These are phyloP conservation scores for Seiridium unicorne DNA, from an alignment of 2,329 filamentous ascomycete genomes.

Conservation along the genomic window DNA sequence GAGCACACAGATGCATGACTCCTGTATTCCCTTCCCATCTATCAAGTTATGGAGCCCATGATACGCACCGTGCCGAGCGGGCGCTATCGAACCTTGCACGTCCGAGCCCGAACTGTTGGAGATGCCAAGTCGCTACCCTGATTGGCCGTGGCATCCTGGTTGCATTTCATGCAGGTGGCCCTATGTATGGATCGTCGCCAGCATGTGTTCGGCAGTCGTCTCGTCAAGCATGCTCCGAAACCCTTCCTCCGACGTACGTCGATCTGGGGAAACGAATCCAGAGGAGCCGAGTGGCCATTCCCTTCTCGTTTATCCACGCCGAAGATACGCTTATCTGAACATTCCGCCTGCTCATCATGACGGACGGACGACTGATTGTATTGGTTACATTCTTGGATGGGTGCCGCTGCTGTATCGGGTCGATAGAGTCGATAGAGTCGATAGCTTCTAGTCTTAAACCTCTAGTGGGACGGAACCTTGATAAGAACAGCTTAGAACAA, in stretches of 20 bases:
- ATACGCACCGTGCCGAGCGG: constrained; percentile 24
- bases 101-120: constrained; percentile 1
- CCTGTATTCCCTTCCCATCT: not conserved
- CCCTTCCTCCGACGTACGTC: constrained; percentile 3
- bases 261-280: constrained; percentile 7
- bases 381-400: no score
- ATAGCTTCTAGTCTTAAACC: no score
- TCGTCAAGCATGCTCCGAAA: constrained; percentile 3
- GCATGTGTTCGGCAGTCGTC: constrained; percentile 8
- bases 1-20: not conserved
- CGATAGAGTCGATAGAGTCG: no score
- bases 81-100: constrained; percentile 15
- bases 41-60: constrained; percentile 7
- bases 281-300: constrained; percentile 4
- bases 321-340: constrained; percentile 4
- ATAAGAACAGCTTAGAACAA: not conserved
- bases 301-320: not conserved
- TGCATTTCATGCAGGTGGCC: constrained; percentile 9
- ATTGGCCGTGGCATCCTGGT: constrained; percentile 9
- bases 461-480: not conserved
- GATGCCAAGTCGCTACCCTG: not conserved
- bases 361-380: no score
- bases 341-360: not conserved
- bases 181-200: constrained; percentile 10
- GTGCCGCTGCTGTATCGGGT: no score